Evolutionary conservation across 208 protist genomes (phyloP).

Genomic region (Borovskyia barvae): DNA sequence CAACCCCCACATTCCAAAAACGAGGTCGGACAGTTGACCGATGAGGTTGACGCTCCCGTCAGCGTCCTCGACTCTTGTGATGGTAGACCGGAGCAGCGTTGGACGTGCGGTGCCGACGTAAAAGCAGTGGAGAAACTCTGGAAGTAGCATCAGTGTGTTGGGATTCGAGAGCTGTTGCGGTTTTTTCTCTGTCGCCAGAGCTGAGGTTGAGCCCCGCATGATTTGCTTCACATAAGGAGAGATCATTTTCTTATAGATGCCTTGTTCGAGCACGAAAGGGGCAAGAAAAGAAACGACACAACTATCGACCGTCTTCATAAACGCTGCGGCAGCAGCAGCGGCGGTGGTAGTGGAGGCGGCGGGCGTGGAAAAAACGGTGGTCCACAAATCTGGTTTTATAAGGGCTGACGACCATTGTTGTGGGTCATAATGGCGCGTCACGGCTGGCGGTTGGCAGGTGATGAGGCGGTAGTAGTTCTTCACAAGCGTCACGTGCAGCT

Average conservation of each 20-base stretch:
- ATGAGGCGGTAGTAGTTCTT: constrained; percentile 33
- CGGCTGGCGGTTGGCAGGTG: neutral
- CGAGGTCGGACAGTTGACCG: constrained; percentile 36
- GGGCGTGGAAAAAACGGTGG: constrained; percentile 12
- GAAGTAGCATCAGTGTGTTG: constrained; percentile 23
- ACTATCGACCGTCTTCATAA: constrained; percentile 13
- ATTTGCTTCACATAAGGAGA: neutral
- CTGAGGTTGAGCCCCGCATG: constrained; percentile 3
- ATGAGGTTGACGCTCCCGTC: constrained; percentile 23
- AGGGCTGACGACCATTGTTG: constrained; percentile 22
- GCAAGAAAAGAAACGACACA: constrained; percentile 1
- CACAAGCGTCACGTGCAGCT: constrained; percentile 26
- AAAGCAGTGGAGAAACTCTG: constrained; percentile 47
- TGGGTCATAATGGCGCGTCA: constrained; percentile 21
- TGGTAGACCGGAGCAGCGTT: constrained; percentile 29
- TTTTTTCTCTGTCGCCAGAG: neutral
- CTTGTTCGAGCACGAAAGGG: constrained; percentile 6
- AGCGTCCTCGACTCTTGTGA: constrained; percentile 25
- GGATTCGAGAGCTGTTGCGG: neutral
- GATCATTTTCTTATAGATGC: constrained; percentile 16
- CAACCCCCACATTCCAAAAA: constrained; percentile 30
- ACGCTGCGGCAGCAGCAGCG: neutral
- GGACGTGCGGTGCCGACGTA: constrained; percentile 40
- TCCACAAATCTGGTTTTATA: constrained; percentile 23
- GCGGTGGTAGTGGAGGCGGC: neutral